Evolutionary conservation across 78 protist genomes (phyloP).

Genomic region (Dictyostelium capitatum): DNA sequence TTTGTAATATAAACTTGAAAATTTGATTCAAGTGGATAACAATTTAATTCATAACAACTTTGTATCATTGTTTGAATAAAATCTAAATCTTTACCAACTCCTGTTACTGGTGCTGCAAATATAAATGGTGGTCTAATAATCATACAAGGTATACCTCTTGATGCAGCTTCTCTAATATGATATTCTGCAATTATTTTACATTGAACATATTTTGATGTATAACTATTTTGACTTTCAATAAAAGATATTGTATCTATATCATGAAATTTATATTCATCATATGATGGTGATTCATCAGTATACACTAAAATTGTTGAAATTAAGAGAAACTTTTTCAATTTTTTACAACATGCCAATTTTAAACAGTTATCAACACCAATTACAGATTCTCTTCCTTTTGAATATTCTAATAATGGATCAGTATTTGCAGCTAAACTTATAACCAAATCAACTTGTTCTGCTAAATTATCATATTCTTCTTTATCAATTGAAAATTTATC

Average conservation of each 20-base stretch:
- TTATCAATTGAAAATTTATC: neutral
- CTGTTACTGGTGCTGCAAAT: neutral
- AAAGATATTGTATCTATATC: too few relatives aligned
- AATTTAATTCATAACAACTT: neutral
- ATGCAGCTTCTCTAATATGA: neutral
- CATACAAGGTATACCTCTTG: constrained; percentile 23
- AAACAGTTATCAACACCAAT: too few relatives aligned
- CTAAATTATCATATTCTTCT: neutral
- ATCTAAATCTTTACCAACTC: neutral
- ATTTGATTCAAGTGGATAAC: too few relatives aligned
- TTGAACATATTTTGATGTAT: constrained; percentile 38
- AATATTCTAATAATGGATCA: too few relatives aligned
- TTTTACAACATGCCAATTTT: too few relatives aligned
- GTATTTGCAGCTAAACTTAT: constrained; percentile 17
- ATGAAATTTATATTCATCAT: too few relatives aligned
- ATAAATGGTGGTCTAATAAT: neutral
- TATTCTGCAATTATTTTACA: constrained; percentile 29
- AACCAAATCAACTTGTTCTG: constrained; percentile 23
- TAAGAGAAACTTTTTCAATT: too few relatives aligned
- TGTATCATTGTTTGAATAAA: neutral
- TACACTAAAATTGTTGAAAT: too few relatives aligned
- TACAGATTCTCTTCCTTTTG: too few relatives aligned
- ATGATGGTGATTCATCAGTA: too few relatives aligned
- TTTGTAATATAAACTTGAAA: too few relatives aligned
- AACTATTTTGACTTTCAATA: too few relatives aligned